Evolutionary conservation across 108 stramenopile species (phyloP).

Genomic region (Hondaea fermentalgiana): DNA sequence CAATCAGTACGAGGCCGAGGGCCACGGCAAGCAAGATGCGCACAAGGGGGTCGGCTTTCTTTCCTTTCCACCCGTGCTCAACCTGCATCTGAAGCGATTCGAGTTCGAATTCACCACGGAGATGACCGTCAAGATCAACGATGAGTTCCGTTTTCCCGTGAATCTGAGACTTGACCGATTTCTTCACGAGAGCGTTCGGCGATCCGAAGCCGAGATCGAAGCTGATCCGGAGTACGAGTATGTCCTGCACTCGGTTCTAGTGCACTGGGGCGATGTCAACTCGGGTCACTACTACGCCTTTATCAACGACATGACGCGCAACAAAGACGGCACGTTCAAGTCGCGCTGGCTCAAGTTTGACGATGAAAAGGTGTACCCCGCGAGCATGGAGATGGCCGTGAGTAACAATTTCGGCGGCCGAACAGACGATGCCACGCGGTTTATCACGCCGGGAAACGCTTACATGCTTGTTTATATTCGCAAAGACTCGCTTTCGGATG

Average conservation of each 20-base stretch:
- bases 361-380: background rate
- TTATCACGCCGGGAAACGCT: background rate
- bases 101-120: conserved; percentile 22
- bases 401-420: background rate
- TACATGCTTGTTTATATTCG: background rate
- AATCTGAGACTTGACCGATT: background rate
- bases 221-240: conserved; percentile 23
- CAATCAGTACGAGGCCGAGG: conserved; percentile 34
- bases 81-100: conserved; percentile 43
- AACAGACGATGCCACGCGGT: background rate
- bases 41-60: conserved; percentile 22
- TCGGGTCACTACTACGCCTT: conserved; percentile 53
- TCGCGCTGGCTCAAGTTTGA: conserved; percentile 19
- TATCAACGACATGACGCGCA: conserved; percentile 32
- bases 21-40: conserved; percentile 28
- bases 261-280: conserved; percentile 37
- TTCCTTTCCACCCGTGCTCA: conserved; percentile 31
- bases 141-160: conserved; percentile 8
- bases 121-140: conserved; percentile 22
- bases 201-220: background rate
- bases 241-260: conserved; percentile 43
- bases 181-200: background rate
- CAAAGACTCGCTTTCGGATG: background rate
- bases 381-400: background rate
- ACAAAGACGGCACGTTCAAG: background rate